Conservation (phyloP, 202 grass and related monocot species). For the Elaeis oleifera region DNA sequence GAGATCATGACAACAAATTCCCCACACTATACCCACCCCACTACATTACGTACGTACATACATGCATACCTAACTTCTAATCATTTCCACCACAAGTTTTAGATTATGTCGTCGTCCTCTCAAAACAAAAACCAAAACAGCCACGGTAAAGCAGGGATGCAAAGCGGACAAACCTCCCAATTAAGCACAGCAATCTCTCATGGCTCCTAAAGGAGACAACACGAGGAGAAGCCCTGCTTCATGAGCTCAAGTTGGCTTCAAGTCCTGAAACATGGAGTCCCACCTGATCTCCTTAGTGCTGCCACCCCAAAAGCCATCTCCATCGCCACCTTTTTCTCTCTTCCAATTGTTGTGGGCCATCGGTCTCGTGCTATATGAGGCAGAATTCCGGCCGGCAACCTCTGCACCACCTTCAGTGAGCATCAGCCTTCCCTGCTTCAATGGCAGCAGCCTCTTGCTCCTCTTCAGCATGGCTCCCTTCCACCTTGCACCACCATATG, state of each 20-base stretch:
- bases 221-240: no score
- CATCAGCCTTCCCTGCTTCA: slow-evolving; percentile 13
- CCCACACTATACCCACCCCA: no score
- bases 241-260: slow-evolving; percentile 48
- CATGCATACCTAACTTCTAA: no score
- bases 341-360: slow-evolving; percentile 5
- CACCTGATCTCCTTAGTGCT: slow-evolving; percentile 37
- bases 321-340: neutral
- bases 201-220: no score
- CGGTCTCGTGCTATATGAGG: neutral
- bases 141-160: no score
- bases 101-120: no score
- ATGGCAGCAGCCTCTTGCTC: slow-evolving; percentile 20
- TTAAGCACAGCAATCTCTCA: no score
- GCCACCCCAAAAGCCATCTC: neutral
- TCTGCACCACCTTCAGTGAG: neutral
- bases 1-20: no score
- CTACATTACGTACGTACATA: no score
- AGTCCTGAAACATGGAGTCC: slow-evolving; percentile 79
- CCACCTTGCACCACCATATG: slow-evolving; percentile 10
- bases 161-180: no score
- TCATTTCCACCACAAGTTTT: no score
- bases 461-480: slow-evolving; percentile 26
- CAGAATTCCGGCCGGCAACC: neutral
- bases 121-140: no score